Conservation (phyloP, 2,329 filamentous ascomycete genomes). For the Trichophyton verrucosum region DNA sequence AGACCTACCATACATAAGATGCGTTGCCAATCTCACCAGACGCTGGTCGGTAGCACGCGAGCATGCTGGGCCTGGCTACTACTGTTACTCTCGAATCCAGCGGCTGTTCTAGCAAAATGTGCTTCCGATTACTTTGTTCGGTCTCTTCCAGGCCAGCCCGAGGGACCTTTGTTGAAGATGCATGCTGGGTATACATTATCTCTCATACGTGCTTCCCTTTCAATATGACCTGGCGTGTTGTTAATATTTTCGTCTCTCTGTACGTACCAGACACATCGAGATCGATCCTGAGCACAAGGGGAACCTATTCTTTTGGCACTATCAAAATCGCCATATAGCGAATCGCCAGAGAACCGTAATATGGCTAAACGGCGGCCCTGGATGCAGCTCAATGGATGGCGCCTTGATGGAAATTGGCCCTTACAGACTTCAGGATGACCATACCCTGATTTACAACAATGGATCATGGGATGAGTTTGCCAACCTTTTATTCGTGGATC, state of each 20-base stretch:
- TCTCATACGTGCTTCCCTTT: neutral
- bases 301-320: conserved; percentile 98
- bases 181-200: conserved; percentile 69
- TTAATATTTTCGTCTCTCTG: neutral
- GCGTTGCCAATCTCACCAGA: neutral
- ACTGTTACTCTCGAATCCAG: neutral
- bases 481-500: conserved; percentile 92
- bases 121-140: conserved; percentile 85
- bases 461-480: conserved; percentile 99
- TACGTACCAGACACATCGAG: conserved; percentile 63
- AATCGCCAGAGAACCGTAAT: conserved; percentile 82
- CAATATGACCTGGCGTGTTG: neutral
- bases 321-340: conserved; percentile 87
- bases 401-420: conserved; percentile 94
- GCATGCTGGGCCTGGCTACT: neutral
- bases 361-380: conserved; percentile 94
- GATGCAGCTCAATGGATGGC: conserved; percentile 94
- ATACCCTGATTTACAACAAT: conserved; percentile 65
- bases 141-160: conserved; percentile 70
- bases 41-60: neutral
- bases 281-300: conserved; percentile 73
- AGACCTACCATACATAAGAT: neutral
- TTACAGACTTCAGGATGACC: conserved; percentile 66
- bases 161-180: conserved; percentile 77
- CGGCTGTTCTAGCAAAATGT: conserved; percentile 10